Base-by-base conservation (phyloP, 2,329 filamentous ascomycete species). In the Coniella lustricola region DNA sequence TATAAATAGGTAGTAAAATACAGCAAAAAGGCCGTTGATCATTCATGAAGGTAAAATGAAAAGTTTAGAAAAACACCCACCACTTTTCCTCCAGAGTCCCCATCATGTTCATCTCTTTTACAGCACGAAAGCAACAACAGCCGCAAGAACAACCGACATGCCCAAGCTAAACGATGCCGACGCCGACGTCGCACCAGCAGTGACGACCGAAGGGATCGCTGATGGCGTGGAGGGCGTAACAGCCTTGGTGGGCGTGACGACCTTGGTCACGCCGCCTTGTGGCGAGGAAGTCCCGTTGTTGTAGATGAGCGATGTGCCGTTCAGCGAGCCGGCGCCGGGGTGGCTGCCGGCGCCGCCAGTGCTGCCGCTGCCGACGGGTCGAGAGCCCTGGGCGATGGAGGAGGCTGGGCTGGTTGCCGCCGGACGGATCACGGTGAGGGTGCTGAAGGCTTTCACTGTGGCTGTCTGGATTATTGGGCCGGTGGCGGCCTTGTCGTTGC, bases 191-290 rank as follows among this genome's bases (percentile, higher is more conserved):
- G 48, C 50, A 7, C 44, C 50, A 18, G 47, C 50, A 22, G 50
- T 52, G 38, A 50, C 50, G 12, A 50, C 34, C 2, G 40, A 25
- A 22, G 25, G 39, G 29, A 33, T 21, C 3, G 22, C 17, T 1
- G 18, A 14, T 12, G 47, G 39, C 5, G 17, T 46, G 21, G 40
- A 34, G 10, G n/a, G n/a, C n/a, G 49, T 32, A 14, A 21, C 17
- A 14, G 25, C 35, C 13, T 40, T 41, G n/a, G 34, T 18, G 13
- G 50, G 50, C 7, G 50, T 44, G 10, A 32, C 46, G 2, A 48
- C 18, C 18, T 49, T 52, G n/a, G 50, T 25, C n/a, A 52, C 35
- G 18, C 50, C 46, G 33, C 42, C 41, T 46, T 5, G 50, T 50
- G 18, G 17, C 22, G 50, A 44, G 21, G 18, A 20, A 2, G 49